Base-by-base conservation (phyloP, 2,329 filamentous ascomycete genomes). In the Blumeriella jaapii region DNA sequence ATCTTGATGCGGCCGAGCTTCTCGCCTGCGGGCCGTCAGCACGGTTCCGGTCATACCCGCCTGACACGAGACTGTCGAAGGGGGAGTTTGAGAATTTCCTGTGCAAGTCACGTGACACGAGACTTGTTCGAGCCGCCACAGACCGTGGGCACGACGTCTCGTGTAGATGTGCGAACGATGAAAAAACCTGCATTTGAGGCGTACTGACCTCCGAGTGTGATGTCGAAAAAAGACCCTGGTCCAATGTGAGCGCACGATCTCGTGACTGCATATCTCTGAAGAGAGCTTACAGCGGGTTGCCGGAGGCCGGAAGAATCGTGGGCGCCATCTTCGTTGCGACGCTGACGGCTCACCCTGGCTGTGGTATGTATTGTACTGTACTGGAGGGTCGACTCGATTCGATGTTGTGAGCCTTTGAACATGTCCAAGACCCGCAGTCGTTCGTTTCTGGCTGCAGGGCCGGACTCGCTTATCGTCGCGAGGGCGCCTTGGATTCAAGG, bases 1-100 rank as follows among this genome's bases (percentile, higher is more conserved):
- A 94, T 86, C 47, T 82, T 87, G 54, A 94, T 76, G 39, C 86
- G 78, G 44, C 87, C 87, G 11, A 94, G 71, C 2, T 83, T 78
- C 54, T 93, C 83, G 42, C 86, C 86, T 91, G 47, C 20, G 12
- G 9, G 16, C 10, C 17, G 13, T 37, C 12, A 37, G 35, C 15
- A 12, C 24, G 6, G n/a, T 28, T 16, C 13, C 19, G 16, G n/a
- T 8, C 29, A 17, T 17, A n/a, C 29, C 20, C 29, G 6, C n/a
- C 18, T 29, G 12, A 8, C 28, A 15, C 10, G 4, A 8, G 12
- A 29, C 6, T 4, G n/a, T 8, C 7, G 14, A 9, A 12, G 6
- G 10, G 28, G 12, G 8, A 29, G 27, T 7, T 6, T 11, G 16
- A 16, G 4, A 11, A 15, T 9, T 6, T 15, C 5, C 27, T 13